Evolutionary conservation across 83 land plant genomes (phyloP), one percentile per base, ranked within the genome.

Genomic region (Larix sibirica): DNA sequence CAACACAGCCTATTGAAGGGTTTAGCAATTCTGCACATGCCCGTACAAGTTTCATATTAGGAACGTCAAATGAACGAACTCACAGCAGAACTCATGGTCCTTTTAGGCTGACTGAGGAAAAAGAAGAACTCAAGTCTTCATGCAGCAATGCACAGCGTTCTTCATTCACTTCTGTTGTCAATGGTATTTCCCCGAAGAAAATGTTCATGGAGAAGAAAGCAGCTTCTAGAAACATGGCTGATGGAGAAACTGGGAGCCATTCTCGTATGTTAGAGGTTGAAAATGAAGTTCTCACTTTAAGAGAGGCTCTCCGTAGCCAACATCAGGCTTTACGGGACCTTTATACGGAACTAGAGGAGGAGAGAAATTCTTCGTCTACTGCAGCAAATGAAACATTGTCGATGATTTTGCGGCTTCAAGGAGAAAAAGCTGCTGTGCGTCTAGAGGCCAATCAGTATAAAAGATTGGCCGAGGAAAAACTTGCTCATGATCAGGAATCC

Each of bases 341-440:
- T 40, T 86, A 86, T 73, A 50, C 38, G 2, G 96, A 94, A 81
- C 77, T 94, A 61, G 96, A 94, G 63, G 82, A 81, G 65, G 96
- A 94, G 81, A 86, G 96, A 69, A 87, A 87, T 62, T 89, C 94
- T 24, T 79, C 96, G 1, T 83, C 89, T 6, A 83, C 89, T 31
- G 94, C 94, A 40, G 92, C 92, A 13, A 88, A 85, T 74, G 94
- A 94, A 81, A 88, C 94, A 58, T 68, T 94, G 26, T 82, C 94
- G 0, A 91, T 94, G 91, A 94, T 94, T 44, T 31, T 88, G 60
- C 89, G 94, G 4, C 83, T 94, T 54, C 96, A 94, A 76, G 93
- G 76, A 84, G 94, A 94, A 80, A 92, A 89, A 80, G 89, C 96
- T 4, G 83, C 84, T 2, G 83, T 88, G 79, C 69, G 82, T 61